phyloP scores from a whole-genome alignment of 2,329 filamentous ascomycete genomes.

The Penicillium glabrum region DNA sequence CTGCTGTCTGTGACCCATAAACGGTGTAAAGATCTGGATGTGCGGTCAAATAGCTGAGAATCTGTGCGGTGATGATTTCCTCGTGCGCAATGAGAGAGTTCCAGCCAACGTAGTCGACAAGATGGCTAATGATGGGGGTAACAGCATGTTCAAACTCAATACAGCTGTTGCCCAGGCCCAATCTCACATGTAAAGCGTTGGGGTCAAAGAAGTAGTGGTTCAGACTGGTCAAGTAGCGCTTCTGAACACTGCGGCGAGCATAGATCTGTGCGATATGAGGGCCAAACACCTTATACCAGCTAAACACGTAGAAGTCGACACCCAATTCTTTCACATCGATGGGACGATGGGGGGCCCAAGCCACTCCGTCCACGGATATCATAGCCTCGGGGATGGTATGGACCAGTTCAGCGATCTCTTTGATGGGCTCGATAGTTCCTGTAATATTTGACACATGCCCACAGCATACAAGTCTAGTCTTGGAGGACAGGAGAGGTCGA shows the following conservation, averaged over 20 bases:
- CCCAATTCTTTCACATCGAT: slow-evolving; percentile 68
- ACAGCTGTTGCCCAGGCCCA: too few species aligned
- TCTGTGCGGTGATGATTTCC: too few species aligned
- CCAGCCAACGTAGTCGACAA: too few species aligned
- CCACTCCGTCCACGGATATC: slow-evolving; percentile 73
- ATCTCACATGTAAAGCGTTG: too few species aligned
- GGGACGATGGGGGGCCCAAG: slow-evolving; percentile 70
- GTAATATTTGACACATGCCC: slow-evolving; percentile 75
- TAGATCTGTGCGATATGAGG: slow-evolving; percentile 71
- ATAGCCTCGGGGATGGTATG: slow-evolving; percentile 49
- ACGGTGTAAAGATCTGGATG: too few species aligned
- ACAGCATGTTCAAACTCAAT: too few species aligned
- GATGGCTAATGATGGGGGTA: too few species aligned
- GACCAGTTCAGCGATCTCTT: slow-evolving; percentile 36
- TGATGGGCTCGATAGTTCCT: slow-evolving; percentile 61
- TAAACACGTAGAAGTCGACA: slow-evolving; percentile 65
- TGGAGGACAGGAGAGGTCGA: slow-evolving; percentile 57
- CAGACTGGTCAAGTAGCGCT: too few species aligned
- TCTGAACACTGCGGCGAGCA: neutral
- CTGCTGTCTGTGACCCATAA: too few species aligned
- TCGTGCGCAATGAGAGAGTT: too few species aligned
- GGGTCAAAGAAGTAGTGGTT: too few species aligned
- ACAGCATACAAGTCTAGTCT: slow-evolving; percentile 69
- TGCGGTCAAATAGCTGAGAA: too few species aligned
- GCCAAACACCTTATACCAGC: slow-evolving; percentile 80